Percentiles rank a stretch among this genome's conserved stretches.
Conservation (phyloP, 1,139 yeast species). For the Saccharomyces hybrid region DNA sequence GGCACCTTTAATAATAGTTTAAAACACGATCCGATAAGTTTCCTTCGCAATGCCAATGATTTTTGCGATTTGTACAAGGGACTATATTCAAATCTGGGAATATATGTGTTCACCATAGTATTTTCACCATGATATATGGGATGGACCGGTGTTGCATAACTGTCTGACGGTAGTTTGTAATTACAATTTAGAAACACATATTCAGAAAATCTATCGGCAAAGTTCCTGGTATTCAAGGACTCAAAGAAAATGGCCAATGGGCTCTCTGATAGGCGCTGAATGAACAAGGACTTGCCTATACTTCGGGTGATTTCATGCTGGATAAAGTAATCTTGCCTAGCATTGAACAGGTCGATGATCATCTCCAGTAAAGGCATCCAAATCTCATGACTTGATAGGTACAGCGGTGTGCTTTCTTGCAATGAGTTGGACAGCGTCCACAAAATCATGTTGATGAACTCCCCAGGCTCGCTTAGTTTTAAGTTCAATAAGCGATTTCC, state of each 20-base stretch:
- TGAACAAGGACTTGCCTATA: slow-evolving; percentile 3
- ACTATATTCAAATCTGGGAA: slow-evolving; percentile 11
- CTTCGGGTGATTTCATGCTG: slow-evolving; percentile 10
- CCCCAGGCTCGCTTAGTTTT: slow-evolving; percentile 18
- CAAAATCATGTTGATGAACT: slow-evolving; percentile 21
- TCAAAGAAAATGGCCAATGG: slow-evolving; percentile 19
- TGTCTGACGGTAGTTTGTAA: slow-evolving; percentile 4
- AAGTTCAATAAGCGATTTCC: slow-evolving; percentile 17
- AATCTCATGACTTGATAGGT: slow-evolving; percentile 15
- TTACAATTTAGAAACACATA: slow-evolving; percentile 23
- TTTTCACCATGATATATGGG: slow-evolving; percentile 20
- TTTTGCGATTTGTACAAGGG: slow-evolving; percentile 10
- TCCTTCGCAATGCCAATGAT: slow-evolving; percentile 22
- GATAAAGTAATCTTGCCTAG: slow-evolving; percentile 23
- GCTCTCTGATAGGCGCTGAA: slow-evolving; percentile 16
- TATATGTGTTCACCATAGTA: slow-evolving; percentile 10
- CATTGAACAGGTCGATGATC: slow-evolving; percentile 18
- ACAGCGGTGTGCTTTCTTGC: slow-evolving; percentile 12
- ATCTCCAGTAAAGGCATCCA: slow-evolving; percentile 25
- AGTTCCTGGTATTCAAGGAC: slow-evolving; percentile 13
- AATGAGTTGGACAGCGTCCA: slow-evolving; percentile 25
- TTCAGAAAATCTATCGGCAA: slow-evolving; percentile 16
- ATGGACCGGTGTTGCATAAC: slow-evolving; percentile 9
- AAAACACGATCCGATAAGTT: slow-evolving; percentile 17
- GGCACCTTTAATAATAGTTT: slow-evolving; percentile 17